Conservation (phyloP, 78 protist genomes). For the Chrysochromulina parva region DNA sequence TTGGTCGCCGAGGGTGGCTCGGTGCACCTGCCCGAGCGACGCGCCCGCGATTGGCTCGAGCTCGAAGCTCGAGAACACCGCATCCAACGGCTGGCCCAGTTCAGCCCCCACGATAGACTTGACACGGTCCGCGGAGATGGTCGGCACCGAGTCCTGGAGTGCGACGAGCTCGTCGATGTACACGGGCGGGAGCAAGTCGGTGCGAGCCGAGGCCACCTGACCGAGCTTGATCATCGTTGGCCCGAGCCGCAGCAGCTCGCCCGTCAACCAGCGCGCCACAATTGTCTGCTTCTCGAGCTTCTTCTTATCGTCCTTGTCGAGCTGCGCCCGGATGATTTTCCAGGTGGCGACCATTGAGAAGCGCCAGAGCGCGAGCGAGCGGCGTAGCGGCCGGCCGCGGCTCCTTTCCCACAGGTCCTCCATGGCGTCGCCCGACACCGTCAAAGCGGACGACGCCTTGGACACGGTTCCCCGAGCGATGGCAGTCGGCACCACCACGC, state of each 20-base stretch:
- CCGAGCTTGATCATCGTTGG: slow-evolving; percentile 27
- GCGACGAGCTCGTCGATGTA: neutral
- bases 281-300: too few species aligned
- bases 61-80: neutral
- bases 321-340: neutral
- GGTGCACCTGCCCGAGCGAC: slow-evolving; percentile 23
- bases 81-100: neutral
- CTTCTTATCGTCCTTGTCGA: neutral
- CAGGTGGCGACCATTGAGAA: neutral
- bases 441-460: too few species aligned
- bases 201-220: neutral
- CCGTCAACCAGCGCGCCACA: neutral
- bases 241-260: slow-evolving; percentile 4
- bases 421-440: neutral
- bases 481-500: too few species aligned
- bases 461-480: too few species aligned
- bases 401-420: neutral
- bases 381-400: neutral
- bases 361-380: neutral
- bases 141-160: neutral
- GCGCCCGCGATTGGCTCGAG: neutral
- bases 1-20: neutral
- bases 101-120: neutral
- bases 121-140: neutral
- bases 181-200: neutral